phyloP scores from a whole-genome alignment of 2,329 filamentous ascomycete genomes.

The Calycina marina region DNA sequence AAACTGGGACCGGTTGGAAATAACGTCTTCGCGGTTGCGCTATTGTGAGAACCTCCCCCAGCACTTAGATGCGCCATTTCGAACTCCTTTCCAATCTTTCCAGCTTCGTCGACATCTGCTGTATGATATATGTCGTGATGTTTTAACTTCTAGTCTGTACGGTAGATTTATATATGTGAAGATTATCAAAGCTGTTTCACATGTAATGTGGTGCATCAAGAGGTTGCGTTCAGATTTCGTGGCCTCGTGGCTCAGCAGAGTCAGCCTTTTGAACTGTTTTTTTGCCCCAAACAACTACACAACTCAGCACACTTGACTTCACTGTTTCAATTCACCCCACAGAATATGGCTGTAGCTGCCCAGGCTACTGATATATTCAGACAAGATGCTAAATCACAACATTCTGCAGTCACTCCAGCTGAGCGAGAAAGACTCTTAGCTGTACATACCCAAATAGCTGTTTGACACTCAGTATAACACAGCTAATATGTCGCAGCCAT shows the following conservation, averaged over 20 bases:
- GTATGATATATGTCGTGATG: neutral
- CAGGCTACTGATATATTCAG: conserved; percentile 29
- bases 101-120: neutral
- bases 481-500: conserved; percentile 15
- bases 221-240: no score
- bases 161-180: no score
- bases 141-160: conserved; percentile 1
- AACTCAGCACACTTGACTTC: no score
- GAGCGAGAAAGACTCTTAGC: conserved; percentile 31
- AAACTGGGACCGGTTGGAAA: conserved; percentile 72
- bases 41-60: conserved; percentile 1
- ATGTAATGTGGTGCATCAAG: no score
- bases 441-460: conserved; percentile 20
- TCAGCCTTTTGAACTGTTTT: no score
- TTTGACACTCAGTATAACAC: conserved; percentile 1
- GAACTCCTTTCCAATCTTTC: neutral
- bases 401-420: conserved; percentile 27
- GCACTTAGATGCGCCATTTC: conserved; percentile 17
- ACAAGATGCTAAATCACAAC: conserved; percentile 29
- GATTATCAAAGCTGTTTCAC: no score
- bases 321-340: no score
- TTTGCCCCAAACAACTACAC: no score
- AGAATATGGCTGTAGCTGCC: conserved; percentile 18
- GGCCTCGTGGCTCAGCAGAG: no score
- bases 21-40: conserved; percentile 30